Evolutionary conservation across 805 yeast species (phyloP), one percentile per base, ranked within the genome.

Genomic region (Myxozyma nipponensis): DNA sequence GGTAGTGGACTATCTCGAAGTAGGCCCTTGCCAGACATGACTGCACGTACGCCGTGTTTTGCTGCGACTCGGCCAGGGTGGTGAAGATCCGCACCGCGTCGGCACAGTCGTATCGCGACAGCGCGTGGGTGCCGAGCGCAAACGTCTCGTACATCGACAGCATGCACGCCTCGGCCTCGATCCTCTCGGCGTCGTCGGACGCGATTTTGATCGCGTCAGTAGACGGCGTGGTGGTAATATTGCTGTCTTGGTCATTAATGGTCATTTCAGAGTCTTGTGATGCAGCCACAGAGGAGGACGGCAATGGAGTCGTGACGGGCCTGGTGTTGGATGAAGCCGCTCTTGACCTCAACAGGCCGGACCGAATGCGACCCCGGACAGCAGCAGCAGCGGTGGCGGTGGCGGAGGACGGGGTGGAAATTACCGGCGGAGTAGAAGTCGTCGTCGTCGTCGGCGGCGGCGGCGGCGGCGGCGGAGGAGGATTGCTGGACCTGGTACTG

Each of bases 1-100:
- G 82, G 68, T 91, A 91, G 65, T 88, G 85, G 18, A 86, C 91
- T 56, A 85, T 79, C 65, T 91, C 98, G 67, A 84, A 90, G 67
- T 88, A 88, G 39, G 87, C 70, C 56, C 89, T 73, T 0, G 95
- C 98, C 22, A 85, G 66, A 58, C 83, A 82, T 21, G 89, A 78
- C 43, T 87, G 74, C 10, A 89, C 95, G 86, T 93, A 89, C 0
- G 97, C 93, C 21, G 96, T 77, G 47, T 79, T 72, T 51, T 76
- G 71, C 66, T 83, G 86, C 42, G 72, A 62, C 44, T 74, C 76
- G 1, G 95, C 86, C 19, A 93, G 71, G 22, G 79, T 67, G 47
- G 79, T 80, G 26, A 91, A 71, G 1, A 80, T 69, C 48, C 91
- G 69, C 7, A 90, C 79, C 0, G 97, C 95, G 61, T 83, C 81